These are phyloP conservation scores for Populus deltoides DNA, from an alignment of 345 rosid species.

Conservation along the genomic window DNA sequence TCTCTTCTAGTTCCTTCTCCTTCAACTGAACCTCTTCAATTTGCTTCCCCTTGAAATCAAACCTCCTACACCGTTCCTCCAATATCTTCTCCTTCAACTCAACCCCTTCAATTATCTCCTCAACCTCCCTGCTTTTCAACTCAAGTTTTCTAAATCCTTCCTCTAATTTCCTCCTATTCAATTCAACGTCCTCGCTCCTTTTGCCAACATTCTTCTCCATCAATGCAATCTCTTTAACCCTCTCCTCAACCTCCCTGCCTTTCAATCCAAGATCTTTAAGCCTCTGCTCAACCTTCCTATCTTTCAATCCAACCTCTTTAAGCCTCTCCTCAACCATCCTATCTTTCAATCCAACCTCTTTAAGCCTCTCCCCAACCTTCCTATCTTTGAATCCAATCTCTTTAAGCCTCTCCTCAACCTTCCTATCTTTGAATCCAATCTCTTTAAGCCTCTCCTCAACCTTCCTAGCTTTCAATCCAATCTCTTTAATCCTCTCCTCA, in stretches of 20 bases:
- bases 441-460: constrained; percentile 6
- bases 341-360: constrained; percentile 17
- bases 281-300: constrained; percentile 6
- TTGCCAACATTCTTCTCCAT: constrained; percentile 28
- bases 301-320: constrained; percentile 11
- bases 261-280: constrained; percentile 9
- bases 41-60: neutral
- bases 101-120: neutral
- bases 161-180: constrained; percentile 6
- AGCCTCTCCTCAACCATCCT: constrained; percentile 11
- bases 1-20: too few species aligned
- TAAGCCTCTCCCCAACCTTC: neutral
- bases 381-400: neutral
- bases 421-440: neutral
- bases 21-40: too few species aligned
- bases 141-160: neutral
- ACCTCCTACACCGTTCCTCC: constrained; percentile 10
- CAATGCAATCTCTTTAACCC: neutral
- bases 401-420: constrained; percentile 16
- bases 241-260: constrained; percentile 6
- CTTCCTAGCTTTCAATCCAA: neutral
- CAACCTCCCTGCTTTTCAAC: neutral
- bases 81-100: constrained; percentile 25
- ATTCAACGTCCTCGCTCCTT: constrained; percentile 10
- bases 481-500: neutral